These are phyloP conservation scores for Histomonas meleagridis DNA, from an alignment of 208 protist species.

Conservation along the genomic window DNA sequence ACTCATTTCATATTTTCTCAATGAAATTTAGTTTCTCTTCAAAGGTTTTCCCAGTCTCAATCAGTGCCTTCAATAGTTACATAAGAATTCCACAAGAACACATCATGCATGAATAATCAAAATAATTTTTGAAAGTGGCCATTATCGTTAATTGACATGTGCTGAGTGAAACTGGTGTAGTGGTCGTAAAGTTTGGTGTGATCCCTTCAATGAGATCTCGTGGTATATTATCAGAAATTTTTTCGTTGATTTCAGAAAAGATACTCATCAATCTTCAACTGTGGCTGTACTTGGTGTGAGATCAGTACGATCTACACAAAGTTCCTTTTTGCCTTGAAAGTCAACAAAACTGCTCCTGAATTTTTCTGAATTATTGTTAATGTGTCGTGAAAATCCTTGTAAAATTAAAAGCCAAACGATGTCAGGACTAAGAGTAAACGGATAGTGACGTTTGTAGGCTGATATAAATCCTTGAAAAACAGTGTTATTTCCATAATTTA, in stretches of 20 bases:
- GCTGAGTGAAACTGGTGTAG: not conserved
- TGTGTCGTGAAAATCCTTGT: not conserved
- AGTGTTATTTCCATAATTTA: not conserved
- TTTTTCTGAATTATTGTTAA: not conserved
- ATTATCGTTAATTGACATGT: not conserved
- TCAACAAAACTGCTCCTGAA: not conserved
- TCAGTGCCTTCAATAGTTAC: not conserved
- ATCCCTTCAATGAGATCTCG: not conserved
- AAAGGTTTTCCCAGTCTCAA: not conserved
- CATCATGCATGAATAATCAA: not conserved
- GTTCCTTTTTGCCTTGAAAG: not conserved
- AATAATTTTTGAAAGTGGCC: not conserved
- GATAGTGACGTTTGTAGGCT: not conserved
- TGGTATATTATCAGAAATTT: not conserved
- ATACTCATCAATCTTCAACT: not conserved
- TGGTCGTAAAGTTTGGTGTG: not conserved
- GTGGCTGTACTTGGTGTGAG: not conserved
- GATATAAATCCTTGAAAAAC: not conserved
- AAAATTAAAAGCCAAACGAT: not conserved
- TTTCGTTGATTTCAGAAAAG: not conserved
- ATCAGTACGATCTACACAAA: not conserved
- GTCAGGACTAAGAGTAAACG: not conserved
- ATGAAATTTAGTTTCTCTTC: not conserved
- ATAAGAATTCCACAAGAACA: not conserved
- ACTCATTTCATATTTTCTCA: not conserved